Base-by-base conservation (phyloP, 768 basidiomycete species). In the Artomyces pyxidatus region DNA sequence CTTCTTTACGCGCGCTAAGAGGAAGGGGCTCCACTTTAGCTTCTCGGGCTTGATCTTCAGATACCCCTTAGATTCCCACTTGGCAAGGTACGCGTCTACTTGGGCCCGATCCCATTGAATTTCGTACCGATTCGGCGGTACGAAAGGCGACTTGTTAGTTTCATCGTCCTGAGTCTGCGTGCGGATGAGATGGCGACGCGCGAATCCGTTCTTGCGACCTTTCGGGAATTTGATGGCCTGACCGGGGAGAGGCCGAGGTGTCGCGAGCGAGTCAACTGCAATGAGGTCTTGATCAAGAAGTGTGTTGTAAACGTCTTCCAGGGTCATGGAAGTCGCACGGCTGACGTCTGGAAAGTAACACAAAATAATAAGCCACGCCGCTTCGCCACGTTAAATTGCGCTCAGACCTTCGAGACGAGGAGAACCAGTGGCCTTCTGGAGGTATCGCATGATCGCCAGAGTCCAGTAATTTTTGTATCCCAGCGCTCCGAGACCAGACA, bases 381-480 rank as follows among this genome's bases (percentile, higher is more conserved):
- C n/a, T n/a, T n/a, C n/a, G n/a, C n/a, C n/a, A n/a, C n/a, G n/a
- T n/a, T n/a, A n/a, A n/a, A n/a, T n/a, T n/a, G n/a, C n/a, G n/a
- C n/a, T n/a, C 76, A 57, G 54, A 89, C 92, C 89, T 78, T 92
- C 85, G 42, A 96, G 68, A 29, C 75, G 74, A 22, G 83, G 77
- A 45, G 75, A 70, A 28, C 71, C 71, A n/a, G 82, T 73, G 11
- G 80, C 77, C 12, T 72, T 75, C 35, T 73, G 71, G 47, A 87
- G 70, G 66, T 83, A 94, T 47, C 83, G 77, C 80, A 92, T 93
- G 46, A 97, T 61, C 29, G 90, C 75, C 39, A 93, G 69, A 3
- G 83, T 89, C 95, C 96, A 98, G 63, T 98, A 98, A 54, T 84
- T 88, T 69, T 76, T 83, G 70, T 99, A 99, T n/a, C 91, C 88